Percentiles rank a stretch among this genome's conserved stretches.
These are phyloP conservation scores for Achaetomiella virescens DNA, from an alignment of 495 filamentous ascomycete species.

Conservation along the genomic window DNA sequence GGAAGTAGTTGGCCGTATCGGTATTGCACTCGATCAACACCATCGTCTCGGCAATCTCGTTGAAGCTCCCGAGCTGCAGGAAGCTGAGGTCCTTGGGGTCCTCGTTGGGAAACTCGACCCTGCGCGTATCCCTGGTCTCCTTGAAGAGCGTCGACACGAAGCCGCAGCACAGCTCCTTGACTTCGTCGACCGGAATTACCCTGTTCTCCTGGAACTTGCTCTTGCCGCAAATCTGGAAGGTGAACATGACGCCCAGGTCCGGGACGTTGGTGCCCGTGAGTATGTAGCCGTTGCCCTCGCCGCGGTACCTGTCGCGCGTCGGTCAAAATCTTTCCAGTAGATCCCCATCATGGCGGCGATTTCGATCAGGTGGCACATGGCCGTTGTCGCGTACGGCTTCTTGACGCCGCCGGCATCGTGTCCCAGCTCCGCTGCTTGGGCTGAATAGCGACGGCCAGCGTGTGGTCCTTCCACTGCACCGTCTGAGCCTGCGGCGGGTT, in stretches of 20 bases:
- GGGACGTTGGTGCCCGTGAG: constrained; percentile 36
- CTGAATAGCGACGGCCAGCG: constrained; percentile 41
- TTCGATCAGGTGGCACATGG: constrained; percentile 46
- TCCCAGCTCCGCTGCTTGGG: constrained; percentile 46
- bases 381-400: constrained; percentile 45
- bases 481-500: constrained; percentile 5
- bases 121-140: constrained; percentile 26
- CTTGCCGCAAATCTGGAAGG: constrained; percentile 38
- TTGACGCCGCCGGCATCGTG: constrained; percentile 41
- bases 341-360: constrained; percentile 46
- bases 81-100: constrained; percentile 28
- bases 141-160: constrained; percentile 42
- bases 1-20: constrained; percentile 36
- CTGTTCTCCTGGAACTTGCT: constrained; percentile 38
- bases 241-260: constrained; percentile 44
- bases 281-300: constrained; percentile 47
- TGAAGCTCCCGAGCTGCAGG: constrained; percentile 32
- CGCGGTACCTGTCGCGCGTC: constrained; percentile 38
- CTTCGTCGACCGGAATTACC: constrained; percentile 38
- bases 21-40: constrained; percentile 40
- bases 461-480: constrained; percentile 22
- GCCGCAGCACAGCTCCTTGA: constrained; percentile 45
- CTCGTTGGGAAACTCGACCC: constrained; percentile 34
- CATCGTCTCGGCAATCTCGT: constrained; percentile 41
- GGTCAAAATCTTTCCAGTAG: constrained; percentile 46